Evolutionary conservation across 352 stramenopile genomes (phyloP).

Genomic region (Globisporangium spiculum): DNA sequence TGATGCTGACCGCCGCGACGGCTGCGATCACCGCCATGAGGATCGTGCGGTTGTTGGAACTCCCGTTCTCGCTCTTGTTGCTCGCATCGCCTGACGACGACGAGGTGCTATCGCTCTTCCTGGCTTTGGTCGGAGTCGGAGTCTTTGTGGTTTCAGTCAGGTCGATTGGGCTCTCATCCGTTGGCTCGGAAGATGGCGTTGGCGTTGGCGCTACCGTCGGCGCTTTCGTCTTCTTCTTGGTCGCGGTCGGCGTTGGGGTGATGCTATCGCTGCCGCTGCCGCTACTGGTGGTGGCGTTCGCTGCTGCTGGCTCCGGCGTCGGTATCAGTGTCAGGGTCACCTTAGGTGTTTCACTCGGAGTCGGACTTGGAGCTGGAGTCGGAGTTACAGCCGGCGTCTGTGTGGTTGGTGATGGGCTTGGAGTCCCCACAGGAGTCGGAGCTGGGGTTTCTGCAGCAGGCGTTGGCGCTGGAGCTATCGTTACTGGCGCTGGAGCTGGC

Average conservation of each 20-base stretch:
- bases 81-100: constrained; percentile 1
- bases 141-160: not conserved
- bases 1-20: constrained; percentile 11
- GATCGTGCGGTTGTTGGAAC: constrained; percentile 11
- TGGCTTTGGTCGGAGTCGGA: constrained; percentile 3
- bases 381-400: not conserved
- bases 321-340: not conserved
- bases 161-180: not conserved
- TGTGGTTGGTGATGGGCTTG: constrained; percentile 6
- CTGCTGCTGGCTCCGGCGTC: not conserved
- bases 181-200: not conserved
- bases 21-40: constrained; percentile 15
- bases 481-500: not conserved
- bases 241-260: not conserved
- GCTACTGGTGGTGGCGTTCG: not conserved
- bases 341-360: not conserved
- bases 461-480: constrained; percentile 2
- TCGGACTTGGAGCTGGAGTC: not conserved
- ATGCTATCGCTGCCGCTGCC: not conserved
- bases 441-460: not conserved
- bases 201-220: constrained; percentile 13
- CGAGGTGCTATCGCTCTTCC: constrained; percentile 4
- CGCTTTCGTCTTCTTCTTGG: constrained; percentile 14
- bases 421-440: constrained; percentile 1
- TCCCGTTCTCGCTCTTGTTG: not conserved